phyloP scores from a whole-genome alignment of 768 basidiomycete species.

The Trametes gibbosa region DNA sequence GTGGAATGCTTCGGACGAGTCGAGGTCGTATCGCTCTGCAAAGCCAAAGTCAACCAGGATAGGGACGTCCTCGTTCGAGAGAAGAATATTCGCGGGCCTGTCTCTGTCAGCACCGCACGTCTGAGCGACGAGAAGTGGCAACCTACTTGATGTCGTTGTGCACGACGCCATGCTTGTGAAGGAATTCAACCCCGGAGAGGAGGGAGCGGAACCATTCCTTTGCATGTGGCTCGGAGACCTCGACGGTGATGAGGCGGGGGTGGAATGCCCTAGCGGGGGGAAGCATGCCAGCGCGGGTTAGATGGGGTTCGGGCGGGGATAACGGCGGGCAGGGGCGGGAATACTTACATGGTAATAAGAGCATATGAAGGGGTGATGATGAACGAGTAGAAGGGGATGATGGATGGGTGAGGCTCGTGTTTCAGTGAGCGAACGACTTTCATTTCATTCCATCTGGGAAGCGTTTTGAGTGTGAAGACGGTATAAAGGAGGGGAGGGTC shows the following conservation, averaged over 20 bases:
- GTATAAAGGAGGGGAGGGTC: neutral
- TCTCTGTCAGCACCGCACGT: constrained; percentile 2
- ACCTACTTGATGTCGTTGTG: constrained; percentile 94
- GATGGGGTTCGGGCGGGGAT: neutral
- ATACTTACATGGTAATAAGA: constrained; percentile 83
- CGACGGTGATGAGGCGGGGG: constrained; percentile 83
- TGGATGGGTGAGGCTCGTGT: constrained; percentile 83
- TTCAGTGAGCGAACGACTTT: constrained; percentile 88
- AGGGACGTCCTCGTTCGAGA: constrained; percentile 74
- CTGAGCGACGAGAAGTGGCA: neutral
- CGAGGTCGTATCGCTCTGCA: constrained; percentile 78
- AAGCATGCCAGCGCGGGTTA: neutral
- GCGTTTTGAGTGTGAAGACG: neutral
- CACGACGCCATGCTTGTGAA: constrained; percentile 80
- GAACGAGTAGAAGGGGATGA: constrained; percentile 92
- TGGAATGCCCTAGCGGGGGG: constrained; percentile 68
- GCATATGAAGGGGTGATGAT: constrained; percentile 90
- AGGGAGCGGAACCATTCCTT: constrained; percentile 80
- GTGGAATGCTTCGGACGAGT: constrained; percentile 65
- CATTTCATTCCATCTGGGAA: constrained; percentile 93
- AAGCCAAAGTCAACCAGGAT: constrained; percentile 97
- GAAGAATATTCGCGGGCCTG: constrained; percentile 91
- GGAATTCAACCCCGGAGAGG: constrained; percentile 77
- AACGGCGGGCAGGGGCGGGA: neutral
- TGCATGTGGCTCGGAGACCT: constrained; percentile 77